Percentiles rank a stretch among this genome's conserved stretches.
Conservation (phyloP, 2,329 filamentous ascomycete species). For the Claviceps arundinis region DNA sequence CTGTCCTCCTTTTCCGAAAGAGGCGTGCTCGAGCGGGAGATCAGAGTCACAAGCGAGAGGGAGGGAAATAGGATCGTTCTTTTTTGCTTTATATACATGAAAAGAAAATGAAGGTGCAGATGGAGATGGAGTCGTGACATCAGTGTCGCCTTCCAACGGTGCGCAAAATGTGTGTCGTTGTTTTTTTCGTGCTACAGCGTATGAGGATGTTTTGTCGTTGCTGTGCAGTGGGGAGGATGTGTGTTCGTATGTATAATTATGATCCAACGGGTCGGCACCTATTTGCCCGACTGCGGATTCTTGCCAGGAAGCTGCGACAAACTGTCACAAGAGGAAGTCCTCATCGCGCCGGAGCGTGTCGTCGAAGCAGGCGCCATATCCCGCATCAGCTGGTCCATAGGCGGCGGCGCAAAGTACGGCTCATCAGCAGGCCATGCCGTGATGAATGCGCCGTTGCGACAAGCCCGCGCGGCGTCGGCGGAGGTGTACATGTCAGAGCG, state of each 20-base stretch:
- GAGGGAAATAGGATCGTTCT: background rate
- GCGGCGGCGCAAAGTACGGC: constrained; percentile 8
- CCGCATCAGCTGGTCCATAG: constrained; percentile 1
- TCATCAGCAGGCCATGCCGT: constrained; percentile 17
- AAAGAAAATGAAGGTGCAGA: background rate
- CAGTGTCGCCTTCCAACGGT: background rate
- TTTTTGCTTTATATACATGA: background rate
- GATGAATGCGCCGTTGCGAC: constrained; percentile 13
- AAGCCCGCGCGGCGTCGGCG: constrained; percentile 12
- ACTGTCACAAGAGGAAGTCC: background rate
- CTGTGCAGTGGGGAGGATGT: background rate
- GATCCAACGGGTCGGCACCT: background rate
- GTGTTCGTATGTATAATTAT: background rate
- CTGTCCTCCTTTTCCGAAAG: too few species aligned
- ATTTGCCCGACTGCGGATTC: background rate
- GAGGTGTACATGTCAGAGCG: constrained; percentile 11
- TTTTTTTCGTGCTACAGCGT: too few species aligned
- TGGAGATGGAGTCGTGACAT: background rate
- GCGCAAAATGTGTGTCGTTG: too few species aligned
- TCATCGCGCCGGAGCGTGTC: background rate
- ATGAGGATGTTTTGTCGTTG: too few species aligned
- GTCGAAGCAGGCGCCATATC: background rate
- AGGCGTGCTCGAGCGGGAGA: background rate
- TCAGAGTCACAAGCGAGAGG: background rate
- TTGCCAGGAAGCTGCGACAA: background rate